These are phyloP conservation scores for Talaromyces wortmannii DNA, from an alignment of 495 filamentous ascomycete species.

Conservation along the genomic window DNA sequence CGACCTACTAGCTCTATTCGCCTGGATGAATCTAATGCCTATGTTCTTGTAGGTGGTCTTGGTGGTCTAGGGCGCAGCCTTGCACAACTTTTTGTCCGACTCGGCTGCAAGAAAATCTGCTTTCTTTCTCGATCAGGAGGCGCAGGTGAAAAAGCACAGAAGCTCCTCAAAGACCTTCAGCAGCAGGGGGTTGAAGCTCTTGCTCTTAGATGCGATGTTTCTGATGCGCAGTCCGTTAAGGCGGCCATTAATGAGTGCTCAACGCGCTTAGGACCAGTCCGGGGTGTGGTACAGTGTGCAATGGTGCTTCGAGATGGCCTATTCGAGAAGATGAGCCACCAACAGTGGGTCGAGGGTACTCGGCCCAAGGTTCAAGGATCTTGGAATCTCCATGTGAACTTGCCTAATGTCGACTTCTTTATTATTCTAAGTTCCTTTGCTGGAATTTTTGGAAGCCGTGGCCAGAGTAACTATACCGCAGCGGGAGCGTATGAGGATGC, in stretches of 20 bases:
- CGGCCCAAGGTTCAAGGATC: conserved; percentile 42
- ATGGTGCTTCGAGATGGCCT: conserved; percentile 21
- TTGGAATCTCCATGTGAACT: conserved; percentile 43
- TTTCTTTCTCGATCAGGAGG: conserved; percentile 14
- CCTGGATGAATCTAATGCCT: conserved; percentile 6
- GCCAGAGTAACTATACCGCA: conserved; percentile 53
- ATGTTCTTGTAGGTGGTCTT: conserved; percentile 21
- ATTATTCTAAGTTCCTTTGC: conserved; percentile 48
- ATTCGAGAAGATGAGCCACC: conserved; percentile 38
- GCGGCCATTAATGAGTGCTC: not conserved
- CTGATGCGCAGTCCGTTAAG: not conserved
- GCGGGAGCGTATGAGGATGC: conserved; percentile 40
- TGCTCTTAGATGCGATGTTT: not conserved
- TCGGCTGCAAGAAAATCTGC: conserved; percentile 15
- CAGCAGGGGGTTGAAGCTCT: not conserved
- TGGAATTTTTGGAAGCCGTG: conserved; percentile 45
- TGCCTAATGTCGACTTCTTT: conserved; percentile 46
- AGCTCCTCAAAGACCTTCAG: conserved; percentile 5
- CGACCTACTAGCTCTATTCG: conserved; percentile 9
- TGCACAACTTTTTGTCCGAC: conserved; percentile 10
- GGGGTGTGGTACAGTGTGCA: conserved; percentile 9
- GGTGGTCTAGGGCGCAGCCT: conserved; percentile 18
- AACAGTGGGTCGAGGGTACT: conserved; percentile 31
- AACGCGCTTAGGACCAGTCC: conserved; percentile 1
- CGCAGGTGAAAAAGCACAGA: not conserved